Evolutionary conservation across 805 yeast genomes (phyloP).

Genomic region (Hanseniaspora jakobsenii): DNA sequence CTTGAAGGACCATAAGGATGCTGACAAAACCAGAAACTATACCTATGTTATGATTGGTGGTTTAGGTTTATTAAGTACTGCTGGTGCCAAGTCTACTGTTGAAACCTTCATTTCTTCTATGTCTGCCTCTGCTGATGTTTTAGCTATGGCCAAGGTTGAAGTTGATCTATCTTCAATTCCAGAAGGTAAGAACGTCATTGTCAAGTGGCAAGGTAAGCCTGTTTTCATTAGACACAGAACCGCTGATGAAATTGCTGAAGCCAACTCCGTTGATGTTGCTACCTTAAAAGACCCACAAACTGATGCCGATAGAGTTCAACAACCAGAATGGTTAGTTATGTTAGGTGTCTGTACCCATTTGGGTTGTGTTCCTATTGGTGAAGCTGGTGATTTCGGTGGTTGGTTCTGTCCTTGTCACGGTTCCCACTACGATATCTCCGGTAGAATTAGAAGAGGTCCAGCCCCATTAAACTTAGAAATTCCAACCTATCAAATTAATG

Average conservation of each 20-base stretch:
- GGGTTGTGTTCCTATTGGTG: slow-evolving; percentile 99
- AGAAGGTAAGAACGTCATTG: slow-evolving; percentile 93
- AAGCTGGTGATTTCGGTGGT: slow-evolving; percentile 98
- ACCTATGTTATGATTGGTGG: slow-evolving; percentile 97
- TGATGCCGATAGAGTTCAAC: slow-evolving; percentile 86
- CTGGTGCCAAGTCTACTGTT: slow-evolving; percentile 91
- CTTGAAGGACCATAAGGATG: slow-evolving; percentile 56
- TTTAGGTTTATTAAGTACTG: slow-evolving; percentile 78
- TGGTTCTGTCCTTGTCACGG: slow-evolving; percentile 99
- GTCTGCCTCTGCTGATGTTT: slow-evolving; percentile 97
- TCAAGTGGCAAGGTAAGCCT: slow-evolving; percentile 99
- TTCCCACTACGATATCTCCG: slow-evolving; percentile 98
- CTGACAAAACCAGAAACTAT: slow-evolving; percentile 72
- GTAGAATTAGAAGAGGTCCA: slow-evolving; percentile 99
- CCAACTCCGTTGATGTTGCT: slow-evolving; percentile 66
- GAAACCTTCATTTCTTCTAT: slow-evolving; percentile 82
- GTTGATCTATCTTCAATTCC: slow-evolving; percentile 89
- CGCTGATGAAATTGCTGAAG: slow-evolving; percentile 82
- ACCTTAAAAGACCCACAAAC: slow-evolving; percentile 86
- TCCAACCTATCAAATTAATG: slow-evolving; percentile 80
- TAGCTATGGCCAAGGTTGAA: slow-evolving; percentile 99
- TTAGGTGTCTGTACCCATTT: slow-evolving; percentile 98
- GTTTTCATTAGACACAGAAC: slow-evolving; percentile 99
- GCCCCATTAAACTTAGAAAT: slow-evolving; percentile 98
- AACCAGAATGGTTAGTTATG: slow-evolving; percentile 98